phyloP scores from a whole-genome alignment of 352 stramenopile genomes.

The Hyphochytrium catenoides region DNA sequence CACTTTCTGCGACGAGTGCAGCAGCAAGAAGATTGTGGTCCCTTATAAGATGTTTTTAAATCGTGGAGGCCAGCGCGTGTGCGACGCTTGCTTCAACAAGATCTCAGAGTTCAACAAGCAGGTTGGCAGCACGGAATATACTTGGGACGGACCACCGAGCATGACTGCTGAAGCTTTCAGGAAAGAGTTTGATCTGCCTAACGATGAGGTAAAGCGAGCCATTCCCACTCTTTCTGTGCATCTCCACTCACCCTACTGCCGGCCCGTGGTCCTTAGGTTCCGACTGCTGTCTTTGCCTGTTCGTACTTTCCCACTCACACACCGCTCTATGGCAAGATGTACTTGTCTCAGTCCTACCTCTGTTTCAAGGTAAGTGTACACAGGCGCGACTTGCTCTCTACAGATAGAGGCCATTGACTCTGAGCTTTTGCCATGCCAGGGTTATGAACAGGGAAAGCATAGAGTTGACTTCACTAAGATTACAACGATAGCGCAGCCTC shows the following conservation, averaged over 20 bases:
- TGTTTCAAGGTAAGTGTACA: constrained; percentile 19
- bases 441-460: constrained; percentile 19
- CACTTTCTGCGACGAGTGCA: constrained; percentile 37
- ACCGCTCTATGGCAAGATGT: constrained; percentile 38
- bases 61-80: constrained; percentile 22
- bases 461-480: constrained; percentile 32
- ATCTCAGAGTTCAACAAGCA: constrained; percentile 43
- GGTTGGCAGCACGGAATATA: constrained; percentile 22
- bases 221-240: not conserved
- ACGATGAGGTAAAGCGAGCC: constrained; percentile 16
- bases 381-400: not conserved
- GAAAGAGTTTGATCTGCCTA: constrained; percentile 19
- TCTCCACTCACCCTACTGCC: not conserved
- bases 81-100: constrained; percentile 34
- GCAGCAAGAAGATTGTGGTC: constrained; percentile 21
- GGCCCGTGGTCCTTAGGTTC: constrained; percentile 2
- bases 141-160: constrained; percentile 29
- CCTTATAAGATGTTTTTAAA: constrained; percentile 14
- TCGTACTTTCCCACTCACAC: constrained; percentile 37
- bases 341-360: constrained; percentile 32
- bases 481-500: constrained; percentile 33
- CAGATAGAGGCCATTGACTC: not conserved
- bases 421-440: constrained; percentile 3
- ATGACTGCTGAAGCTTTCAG: constrained; percentile 13
- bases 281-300: constrained; percentile 42